phyloP scores from a whole-genome alignment of 2,329 filamentous ascomycete genomes.

The Penicillium polonicum region DNA sequence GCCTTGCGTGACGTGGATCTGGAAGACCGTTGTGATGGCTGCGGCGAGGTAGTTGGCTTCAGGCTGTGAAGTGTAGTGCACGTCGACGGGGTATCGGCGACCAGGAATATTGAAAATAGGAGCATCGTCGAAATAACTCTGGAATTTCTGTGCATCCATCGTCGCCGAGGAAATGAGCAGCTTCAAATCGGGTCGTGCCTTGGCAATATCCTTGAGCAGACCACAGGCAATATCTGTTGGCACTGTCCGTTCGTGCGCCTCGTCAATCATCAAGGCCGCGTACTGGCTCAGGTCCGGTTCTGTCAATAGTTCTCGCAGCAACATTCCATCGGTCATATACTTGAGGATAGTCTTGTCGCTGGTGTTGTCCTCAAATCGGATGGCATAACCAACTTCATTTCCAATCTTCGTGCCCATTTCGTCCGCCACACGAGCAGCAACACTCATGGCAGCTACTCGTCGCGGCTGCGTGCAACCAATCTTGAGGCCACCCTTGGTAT shows the following conservation, averaged over 20 bases:
- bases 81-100: constrained; percentile 82
- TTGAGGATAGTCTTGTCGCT: constrained; percentile 89
- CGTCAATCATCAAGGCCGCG: constrained; percentile 90
- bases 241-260: constrained; percentile 91
- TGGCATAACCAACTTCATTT: constrained; percentile 88
- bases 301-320: constrained; percentile 84
- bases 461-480: constrained; percentile 92
- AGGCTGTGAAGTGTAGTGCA: constrained; percentile 84
- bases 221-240: constrained; percentile 88
- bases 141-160: constrained; percentile 90
- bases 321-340: constrained; percentile 97
- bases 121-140: constrained; percentile 84
- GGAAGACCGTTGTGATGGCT: constrained; percentile 88
- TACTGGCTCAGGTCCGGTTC: constrained; percentile 82
- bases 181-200: constrained; percentile 80
- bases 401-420: constrained; percentile 89
- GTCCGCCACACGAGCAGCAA: constrained; percentile 92
- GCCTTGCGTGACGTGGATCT: constrained; percentile 85
- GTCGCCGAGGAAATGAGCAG: constrained; percentile 91
- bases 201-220: constrained; percentile 81
- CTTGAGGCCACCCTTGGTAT: constrained; percentile 78
- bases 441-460: constrained; percentile 94
- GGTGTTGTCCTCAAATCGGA: constrained; percentile 91
- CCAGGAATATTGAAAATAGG: constrained; percentile 96
- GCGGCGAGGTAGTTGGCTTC: constrained; percentile 93